phyloP scores from a whole-genome alignment of 768 basidiomycete genomes.

The Mycena capillaripes region DNA sequence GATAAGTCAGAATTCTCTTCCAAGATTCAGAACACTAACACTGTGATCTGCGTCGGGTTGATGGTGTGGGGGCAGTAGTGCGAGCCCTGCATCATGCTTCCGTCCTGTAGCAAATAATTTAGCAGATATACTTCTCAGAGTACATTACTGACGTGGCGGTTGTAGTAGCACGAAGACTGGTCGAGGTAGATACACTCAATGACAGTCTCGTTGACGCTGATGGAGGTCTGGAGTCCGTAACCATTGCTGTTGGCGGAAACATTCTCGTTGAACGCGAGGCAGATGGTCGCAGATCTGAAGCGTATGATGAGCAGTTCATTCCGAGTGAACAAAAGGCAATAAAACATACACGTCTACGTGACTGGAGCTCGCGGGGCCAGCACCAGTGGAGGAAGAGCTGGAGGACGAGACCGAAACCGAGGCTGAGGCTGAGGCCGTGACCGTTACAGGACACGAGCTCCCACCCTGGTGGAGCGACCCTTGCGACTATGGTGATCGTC shows the following conservation, averaged over 20 bases:
- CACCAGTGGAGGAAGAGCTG: neutral
- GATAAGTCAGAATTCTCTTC: neutral
- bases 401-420: neutral
- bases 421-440: neutral
- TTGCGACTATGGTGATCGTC: neutral
- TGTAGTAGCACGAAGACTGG: neutral
- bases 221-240: neutral
- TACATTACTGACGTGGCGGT: neutral
- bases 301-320: neutral
- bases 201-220: slow-evolving; percentile 1
- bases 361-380: neutral
- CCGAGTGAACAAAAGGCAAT: neutral
- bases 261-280: slow-evolving; percentile 9
- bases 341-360: neutral
- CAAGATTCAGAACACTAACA: neutral
- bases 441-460: neutral
- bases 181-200: slow-evolving; percentile 7
- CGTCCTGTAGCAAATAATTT: neutral
- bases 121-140: neutral
- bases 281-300: neutral
- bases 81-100: neutral
- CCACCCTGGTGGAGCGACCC: neutral
- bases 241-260: neutral
- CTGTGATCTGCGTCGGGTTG: neutral
- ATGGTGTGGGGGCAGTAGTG: neutral